Percentiles rank a stretch among this genome's conserved stretches.
Evolutionary conservation across 2,329 filamentous ascomycete genomes (phyloP).

Genomic region (Rosellinia necatrix): DNA sequence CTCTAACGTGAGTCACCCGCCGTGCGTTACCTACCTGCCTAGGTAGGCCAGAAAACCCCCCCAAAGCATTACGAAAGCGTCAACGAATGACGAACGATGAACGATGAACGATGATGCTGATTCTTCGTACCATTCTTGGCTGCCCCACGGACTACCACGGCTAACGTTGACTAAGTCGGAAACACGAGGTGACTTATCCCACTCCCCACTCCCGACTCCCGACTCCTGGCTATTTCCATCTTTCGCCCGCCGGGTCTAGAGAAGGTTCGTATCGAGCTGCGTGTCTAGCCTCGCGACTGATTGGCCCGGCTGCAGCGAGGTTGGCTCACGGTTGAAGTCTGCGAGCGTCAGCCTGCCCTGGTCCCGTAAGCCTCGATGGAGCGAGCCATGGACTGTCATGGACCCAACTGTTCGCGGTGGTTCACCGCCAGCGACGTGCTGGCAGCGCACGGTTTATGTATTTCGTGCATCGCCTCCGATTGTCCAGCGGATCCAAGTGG

Average conservation of each 20-base stretch:
- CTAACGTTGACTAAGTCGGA: background rate
- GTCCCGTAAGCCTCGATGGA: background rate
- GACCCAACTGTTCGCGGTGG: background rate
- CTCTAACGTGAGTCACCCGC: too few species aligned
- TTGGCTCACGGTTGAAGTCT: background rate
- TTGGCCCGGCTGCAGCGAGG: background rate
- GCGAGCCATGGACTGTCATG: background rate
- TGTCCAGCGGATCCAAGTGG: slow-evolving; percentile 1
- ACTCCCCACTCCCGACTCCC: too few species aligned
- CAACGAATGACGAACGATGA: too few species aligned
- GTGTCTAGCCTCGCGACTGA: background rate
- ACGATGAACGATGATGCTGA: too few species aligned
- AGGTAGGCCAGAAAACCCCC: too few species aligned
- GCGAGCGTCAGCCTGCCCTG: background rate
- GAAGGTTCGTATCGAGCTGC: background rate
- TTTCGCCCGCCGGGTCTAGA: background rate
- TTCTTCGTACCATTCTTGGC: background rate
- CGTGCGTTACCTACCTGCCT: too few species aligned
- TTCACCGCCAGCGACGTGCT: slow-evolving; percentile 1
- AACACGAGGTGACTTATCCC: slow-evolving; percentile 9
- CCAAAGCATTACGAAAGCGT: too few species aligned
- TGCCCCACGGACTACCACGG: background rate
- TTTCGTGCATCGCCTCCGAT: slow-evolving; percentile 1
- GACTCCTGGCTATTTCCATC: background rate
- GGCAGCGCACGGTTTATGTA: background rate